Evolutionary conservation across 176 grass and related monocot species (phyloP), one percentile per base, ranked within the genome.

Genomic region (Alopecurus myosuroides): DNA sequence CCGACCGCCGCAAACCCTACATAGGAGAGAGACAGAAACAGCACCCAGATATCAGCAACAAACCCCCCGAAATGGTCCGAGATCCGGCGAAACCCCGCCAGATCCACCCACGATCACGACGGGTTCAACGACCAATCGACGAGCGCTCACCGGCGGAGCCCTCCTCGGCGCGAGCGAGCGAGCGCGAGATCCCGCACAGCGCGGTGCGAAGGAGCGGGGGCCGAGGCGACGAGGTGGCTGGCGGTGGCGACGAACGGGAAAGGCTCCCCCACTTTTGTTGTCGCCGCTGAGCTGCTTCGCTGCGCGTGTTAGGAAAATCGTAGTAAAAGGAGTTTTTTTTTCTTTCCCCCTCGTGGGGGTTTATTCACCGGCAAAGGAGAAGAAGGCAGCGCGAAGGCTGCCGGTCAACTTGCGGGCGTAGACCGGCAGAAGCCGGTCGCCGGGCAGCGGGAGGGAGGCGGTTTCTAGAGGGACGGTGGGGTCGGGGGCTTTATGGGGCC

Each of bases 251-350:
- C 71, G 40, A 73, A 73, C 23, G 40, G 79, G 6, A 86, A 90
- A 86, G 84, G 66, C 79, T 78, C 69, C 70, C 83, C 51, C 74
- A 57, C 84, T 86, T 90, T 90, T 9, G 88, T 28, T 45, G 87
- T 55, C 50, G 81, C 73, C 68, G 81, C 42, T 34, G 37, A 9
- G 41, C 48, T 66, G 77, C 88, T 85, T 86, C 83, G 70, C 71
- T 78, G 66, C 65, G 88, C 65, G 88, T 86, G 84, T 58, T 49
- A 77, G 22, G 25, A 37, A 81, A 28, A 70, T 19, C 25, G 33
- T 46, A 46, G 23, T n/a, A 33, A 30, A 34, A 45, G 2, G 12
- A 3, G 23, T 84, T 62, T 12, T 23, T 34, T 74, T 46, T 45
- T 45, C 2, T 45, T 18, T 9, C 30, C 22, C 17, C 9, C 51